Percentiles rank a stretch among this genome's conserved stretches.
Conservation (phyloP, 192 early-diverging fungal genomes). For the Backusella mclennaniae region DNA sequence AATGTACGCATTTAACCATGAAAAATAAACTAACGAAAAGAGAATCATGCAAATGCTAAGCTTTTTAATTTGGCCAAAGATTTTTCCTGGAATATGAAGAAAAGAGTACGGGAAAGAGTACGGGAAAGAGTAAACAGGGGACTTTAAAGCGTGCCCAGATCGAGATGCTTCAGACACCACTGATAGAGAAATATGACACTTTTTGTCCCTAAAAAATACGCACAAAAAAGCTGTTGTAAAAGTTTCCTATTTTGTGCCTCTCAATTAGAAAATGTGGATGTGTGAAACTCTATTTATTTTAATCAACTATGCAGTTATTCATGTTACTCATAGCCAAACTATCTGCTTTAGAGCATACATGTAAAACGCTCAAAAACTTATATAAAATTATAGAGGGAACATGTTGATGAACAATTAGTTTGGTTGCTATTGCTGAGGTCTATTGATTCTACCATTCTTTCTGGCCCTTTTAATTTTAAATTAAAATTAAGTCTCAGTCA, state of each 20-base stretch:
- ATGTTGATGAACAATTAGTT: too few species aligned
- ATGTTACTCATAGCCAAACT: not conserved
- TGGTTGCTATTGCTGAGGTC: not conserved
- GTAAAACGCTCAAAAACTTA: too few species aligned
- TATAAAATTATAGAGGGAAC: too few species aligned
- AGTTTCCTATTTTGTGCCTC: not conserved
- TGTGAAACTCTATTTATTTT: not conserved
- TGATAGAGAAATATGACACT: not conserved
- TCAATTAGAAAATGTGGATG: not conserved
- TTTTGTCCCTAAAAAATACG: not conserved
- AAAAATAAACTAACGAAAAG: too few species aligned
- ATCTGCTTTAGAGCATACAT: not conserved
- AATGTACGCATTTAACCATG: too few species aligned
- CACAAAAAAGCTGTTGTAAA: not conserved
- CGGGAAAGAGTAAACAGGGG: not conserved
- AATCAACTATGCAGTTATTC: not conserved
- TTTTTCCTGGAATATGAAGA: too few species aligned
- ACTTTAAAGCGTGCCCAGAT: not conserved
- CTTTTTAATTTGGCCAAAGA: too few species aligned
- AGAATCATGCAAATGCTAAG: too few species aligned
- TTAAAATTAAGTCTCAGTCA: not conserved
- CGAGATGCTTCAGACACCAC: not conserved
- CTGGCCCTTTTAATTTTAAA: not conserved
- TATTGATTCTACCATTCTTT: not conserved
- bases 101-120: not conserved